Conservation (phyloP, 2,329 filamentous ascomycete genomes). For the Grosmannia huntii region DNA sequence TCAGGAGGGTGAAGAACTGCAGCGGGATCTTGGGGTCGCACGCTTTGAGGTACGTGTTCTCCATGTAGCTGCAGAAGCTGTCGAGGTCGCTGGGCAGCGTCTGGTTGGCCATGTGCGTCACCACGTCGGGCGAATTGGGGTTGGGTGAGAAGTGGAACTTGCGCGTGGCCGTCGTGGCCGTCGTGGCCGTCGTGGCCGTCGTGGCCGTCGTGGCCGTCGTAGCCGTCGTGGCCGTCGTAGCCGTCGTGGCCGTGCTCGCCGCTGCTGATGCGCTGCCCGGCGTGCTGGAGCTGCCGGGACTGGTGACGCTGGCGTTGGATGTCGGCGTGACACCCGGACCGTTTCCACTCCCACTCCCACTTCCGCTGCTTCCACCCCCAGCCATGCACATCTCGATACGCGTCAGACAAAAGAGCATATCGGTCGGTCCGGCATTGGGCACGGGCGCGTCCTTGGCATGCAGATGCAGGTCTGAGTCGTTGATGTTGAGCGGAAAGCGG, state of each 20-base stretch:
- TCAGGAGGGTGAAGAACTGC: slow-evolving; percentile 45
- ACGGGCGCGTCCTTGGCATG: slow-evolving; percentile 41
- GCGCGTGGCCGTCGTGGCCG: slow-evolving; percentile 6
- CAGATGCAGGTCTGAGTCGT: slow-evolving; percentile 45
- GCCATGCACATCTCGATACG: slow-evolving; percentile 44
- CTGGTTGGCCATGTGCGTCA: slow-evolving; percentile 36
- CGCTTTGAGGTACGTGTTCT: slow-evolving; percentile 39
- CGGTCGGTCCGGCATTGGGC: slow-evolving; percentile 38
- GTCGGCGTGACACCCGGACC: neutral
- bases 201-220: slow-evolving; percentile 1
- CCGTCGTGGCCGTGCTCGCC: slow-evolving; percentile 11
- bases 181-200: too few species aligned
- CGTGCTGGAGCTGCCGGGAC: slow-evolving; percentile 6
- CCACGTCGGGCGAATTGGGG: slow-evolving; percentile 28
- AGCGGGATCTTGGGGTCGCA: slow-evolving; percentile 47
- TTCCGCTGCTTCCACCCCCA: slow-evolving; percentile 18
- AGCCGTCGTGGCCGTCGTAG: neutral
- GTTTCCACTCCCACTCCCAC: too few species aligned
- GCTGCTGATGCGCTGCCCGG: slow-evolving; percentile 12
- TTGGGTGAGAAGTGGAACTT: slow-evolving; percentile 20
- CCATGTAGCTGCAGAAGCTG: slow-evolving; percentile 40
- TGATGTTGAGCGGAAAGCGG: slow-evolving; percentile 46
- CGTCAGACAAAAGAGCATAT: slow-evolving; percentile 47
- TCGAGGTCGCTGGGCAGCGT: slow-evolving; percentile 39
- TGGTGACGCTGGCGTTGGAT: slow-evolving; percentile 2